Percentiles rank a stretch among this genome's conserved stretches.
Evolutionary conservation across 2,329 filamentous ascomycete genomes (phyloP).

Genomic region (Chaetomiaceae sp.): DNA sequence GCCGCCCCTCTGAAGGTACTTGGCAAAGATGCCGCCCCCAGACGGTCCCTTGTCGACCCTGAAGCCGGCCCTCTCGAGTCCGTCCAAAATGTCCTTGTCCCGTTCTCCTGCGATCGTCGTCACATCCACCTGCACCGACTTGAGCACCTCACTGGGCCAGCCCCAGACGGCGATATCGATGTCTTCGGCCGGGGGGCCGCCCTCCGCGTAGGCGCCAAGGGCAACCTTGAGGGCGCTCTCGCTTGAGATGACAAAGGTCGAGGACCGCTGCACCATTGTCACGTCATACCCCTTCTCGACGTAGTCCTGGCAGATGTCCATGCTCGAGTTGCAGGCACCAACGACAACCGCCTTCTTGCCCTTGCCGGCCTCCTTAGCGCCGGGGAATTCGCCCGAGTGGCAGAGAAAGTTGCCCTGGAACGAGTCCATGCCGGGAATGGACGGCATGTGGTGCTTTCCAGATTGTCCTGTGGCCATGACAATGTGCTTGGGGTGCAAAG

Average conservation of each 20-base stretch:
- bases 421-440: constrained; percentile 36
- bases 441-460: constrained; percentile 37
- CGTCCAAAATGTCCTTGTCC: constrained; percentile 38
- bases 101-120: constrained; percentile 31
- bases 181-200: constrained; percentile 57
- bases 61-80: constrained; percentile 55
- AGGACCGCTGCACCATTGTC: constrained; percentile 65
- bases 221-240: constrained; percentile 47
- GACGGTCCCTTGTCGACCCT: constrained; percentile 54
- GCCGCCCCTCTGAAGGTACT: constrained; percentile 62
- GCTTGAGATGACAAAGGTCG: constrained; percentile 59
- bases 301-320: constrained; percentile 66
- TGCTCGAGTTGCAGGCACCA: constrained; percentile 63
- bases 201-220: constrained; percentile 48
- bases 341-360: constrained; percentile 61
- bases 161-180: constrained; percentile 58
- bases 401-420: constrained; percentile 58
- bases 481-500: constrained; percentile 45
- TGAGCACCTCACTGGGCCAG: constrained; percentile 55
- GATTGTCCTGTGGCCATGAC: constrained; percentile 52
- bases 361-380: constrained; percentile 40
- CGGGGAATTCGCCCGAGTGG: constrained; percentile 58
- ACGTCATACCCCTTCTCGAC: constrained; percentile 61
- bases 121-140: constrained; percentile 49
- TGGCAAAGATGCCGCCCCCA: constrained; percentile 52